A percentile compares a stretch with the other conserved stretches of the same genome.
These are phyloP conservation scores for Apocynum venetum DNA, from an alignment of 257 asterid genomes.

Conservation along the genomic window DNA sequence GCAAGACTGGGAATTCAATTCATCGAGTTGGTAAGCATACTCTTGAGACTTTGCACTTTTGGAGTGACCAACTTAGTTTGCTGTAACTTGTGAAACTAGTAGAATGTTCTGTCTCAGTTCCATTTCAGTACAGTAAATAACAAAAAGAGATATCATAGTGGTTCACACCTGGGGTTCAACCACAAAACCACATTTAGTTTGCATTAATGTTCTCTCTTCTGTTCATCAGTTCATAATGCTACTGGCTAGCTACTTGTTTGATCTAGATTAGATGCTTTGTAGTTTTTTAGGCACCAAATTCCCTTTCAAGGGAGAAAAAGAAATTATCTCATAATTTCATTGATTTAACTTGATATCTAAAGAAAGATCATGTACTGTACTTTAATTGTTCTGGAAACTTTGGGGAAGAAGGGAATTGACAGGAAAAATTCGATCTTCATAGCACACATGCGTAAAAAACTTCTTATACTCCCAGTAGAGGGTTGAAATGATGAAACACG, in stretches of 20 bases:
- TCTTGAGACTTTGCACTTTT: not conserved
- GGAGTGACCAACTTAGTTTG: not conserved
- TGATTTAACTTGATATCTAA: not conserved
- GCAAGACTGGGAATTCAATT: slow-evolving; percentile 90
- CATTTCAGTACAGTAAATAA: not conserved
- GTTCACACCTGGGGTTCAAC: not conserved
- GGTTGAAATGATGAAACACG: not conserved
- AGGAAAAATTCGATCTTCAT: too few relatives aligned
- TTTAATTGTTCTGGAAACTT: not conserved
- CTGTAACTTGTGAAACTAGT: not conserved
- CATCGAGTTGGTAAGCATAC: slow-evolving; percentile 74
- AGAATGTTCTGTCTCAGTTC: not conserved
- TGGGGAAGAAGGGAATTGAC: not conserved
- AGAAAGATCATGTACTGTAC: too few relatives aligned
- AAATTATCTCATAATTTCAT: not conserved
- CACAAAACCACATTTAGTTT: not conserved
- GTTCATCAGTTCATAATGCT: not conserved
- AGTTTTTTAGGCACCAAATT: not conserved
- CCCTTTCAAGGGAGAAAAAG: not conserved
- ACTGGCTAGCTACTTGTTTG: not conserved
- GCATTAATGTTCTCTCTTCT: not conserved
- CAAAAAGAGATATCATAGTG: not conserved
- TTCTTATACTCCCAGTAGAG: too few relatives aligned
- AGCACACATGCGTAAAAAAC: too few relatives aligned
- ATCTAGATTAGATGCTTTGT: not conserved